Evolutionary conservation across 148 eudicot species (phyloP), one percentile per base, ranked within the genome.

Genomic region (Rhododendron griersonianum): DNA sequence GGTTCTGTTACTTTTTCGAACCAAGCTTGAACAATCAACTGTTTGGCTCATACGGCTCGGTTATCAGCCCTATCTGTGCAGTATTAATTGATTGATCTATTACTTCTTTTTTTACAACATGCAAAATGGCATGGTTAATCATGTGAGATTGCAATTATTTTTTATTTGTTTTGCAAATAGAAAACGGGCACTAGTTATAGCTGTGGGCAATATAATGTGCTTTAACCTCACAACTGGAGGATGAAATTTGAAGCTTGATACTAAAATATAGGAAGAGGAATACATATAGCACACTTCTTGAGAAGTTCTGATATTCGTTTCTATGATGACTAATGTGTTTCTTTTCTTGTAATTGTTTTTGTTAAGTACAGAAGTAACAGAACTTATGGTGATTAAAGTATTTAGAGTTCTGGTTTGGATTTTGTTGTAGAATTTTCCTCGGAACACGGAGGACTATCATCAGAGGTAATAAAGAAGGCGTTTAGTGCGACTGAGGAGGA

Each of bases 401-500:
- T 48, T 84, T n/a, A 67, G 84, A 80, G 35, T 5, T 59, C 39
- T 59, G 57, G 48, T 76, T 65, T 37, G 55, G 7, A 37, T 5
- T 88, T 84, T 77, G 57, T 41, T 89, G 86, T 71, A 92, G 94
- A 91, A 84, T 92, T 89, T 91, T 84, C 89, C 1, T 82, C 77
- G 7, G 94, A 91, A 83, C 91, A 91, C 37, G 91, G 91, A 50
- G 91, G 94, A 48, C 67, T 92, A 82, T 92, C 94, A 48, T 81
- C 89, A 18, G 94, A 91, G 67, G 94, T 92, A 5, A 88, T 92
- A 83, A 91, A 89, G 87, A 92, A 90, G 84, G 94, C 94, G 18
- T 92, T 92, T 57, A 87, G 61, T 78, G 93, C 92, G 1, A 91
- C 93, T 2, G 94, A 92, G 78, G 92, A 92, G 87, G 91, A 90